Conservation (phyloP, 805 yeast species). For the Spathaspora gorwiae region DNA sequence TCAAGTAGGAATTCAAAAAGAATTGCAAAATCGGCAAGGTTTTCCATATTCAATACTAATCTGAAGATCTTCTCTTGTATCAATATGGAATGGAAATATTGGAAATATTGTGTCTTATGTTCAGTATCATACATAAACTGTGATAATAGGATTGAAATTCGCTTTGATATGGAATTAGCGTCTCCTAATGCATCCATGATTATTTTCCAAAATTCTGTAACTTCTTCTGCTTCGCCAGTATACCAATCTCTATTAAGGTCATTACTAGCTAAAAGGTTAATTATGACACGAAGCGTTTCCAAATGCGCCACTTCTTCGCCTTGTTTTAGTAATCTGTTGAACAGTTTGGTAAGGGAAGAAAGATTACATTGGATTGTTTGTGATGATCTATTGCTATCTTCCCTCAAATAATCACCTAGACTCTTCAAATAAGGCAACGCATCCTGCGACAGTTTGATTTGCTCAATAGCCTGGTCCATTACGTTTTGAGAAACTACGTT, state of each 20-base stretch:
- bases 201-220: constrained; percentile 16
- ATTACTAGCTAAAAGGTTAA: constrained; percentile 34
- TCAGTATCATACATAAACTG: constrained; percentile 30
- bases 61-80: constrained; percentile 2
- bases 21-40: constrained; percentile 1
- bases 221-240: constrained; percentile 2
- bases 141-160: constrained; percentile 20
- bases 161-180: neutral
- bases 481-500: too few relatives aligned
- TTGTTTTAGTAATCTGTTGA: neutral
- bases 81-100: constrained; percentile 9
- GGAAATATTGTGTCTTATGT: constrained; percentile 11
- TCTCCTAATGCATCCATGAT: neutral
- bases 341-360: neutral
- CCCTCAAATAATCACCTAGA: constrained; percentile 19
- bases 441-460: neutral
- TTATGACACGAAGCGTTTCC: constrained; percentile 24
- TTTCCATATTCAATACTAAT: neutral
- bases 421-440: constrained; percentile 3
- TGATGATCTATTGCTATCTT: constrained; percentile 13
- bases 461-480: constrained; percentile 2
- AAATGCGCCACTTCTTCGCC: constrained; percentile 5
- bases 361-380: neutral
- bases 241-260: constrained; percentile 17
- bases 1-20: constrained; percentile 9